A percentile compares a stretch with the other conserved stretches of the same genome.
These are phyloP conservation scores for Entophlyctis helioformis DNA, from an alignment of 192 early-diverging fungal genomes.

Conservation along the genomic window DNA sequence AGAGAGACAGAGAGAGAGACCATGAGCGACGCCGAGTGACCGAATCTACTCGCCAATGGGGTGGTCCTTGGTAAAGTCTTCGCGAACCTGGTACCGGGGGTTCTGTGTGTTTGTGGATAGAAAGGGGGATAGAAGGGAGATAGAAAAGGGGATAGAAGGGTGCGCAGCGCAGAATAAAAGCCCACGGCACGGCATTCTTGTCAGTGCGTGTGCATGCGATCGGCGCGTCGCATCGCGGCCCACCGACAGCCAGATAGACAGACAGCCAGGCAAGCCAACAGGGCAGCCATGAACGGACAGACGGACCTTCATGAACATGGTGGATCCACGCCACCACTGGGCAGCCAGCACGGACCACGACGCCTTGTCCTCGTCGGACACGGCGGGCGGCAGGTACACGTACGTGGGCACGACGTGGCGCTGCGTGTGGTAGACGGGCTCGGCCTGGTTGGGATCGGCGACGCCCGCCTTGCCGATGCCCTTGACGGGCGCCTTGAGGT, in stretches of 20 bases:
- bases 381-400: conserved; percentile 57
- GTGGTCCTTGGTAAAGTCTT: conserved; percentile 21
- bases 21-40: too few species aligned
- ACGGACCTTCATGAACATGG: conserved; percentile 32
- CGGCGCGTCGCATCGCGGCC: too few species aligned
- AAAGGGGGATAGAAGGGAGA: too few species aligned
- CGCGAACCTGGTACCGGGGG: conserved; percentile 21
- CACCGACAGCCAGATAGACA: too few species aligned
- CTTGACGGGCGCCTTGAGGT: conserved; percentile 31
- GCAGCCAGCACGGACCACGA: conserved; percentile 10
- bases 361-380: conserved; percentile 18
- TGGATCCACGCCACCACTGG: conserved; percentile 44
- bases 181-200: not conserved
- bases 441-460: conserved; percentile 58
- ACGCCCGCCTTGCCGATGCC: conserved; percentile 28
- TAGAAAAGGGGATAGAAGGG: too few species aligned
- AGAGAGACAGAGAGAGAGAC: too few species aligned
- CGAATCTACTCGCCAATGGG: conserved; percentile 22
- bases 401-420: conserved; percentile 59
- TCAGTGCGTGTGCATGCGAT: too few species aligned
- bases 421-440: conserved; percentile 85
- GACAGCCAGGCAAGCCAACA: too few species aligned
- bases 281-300: too few species aligned
- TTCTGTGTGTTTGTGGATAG: too few species aligned
- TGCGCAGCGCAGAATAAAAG: not conserved